These are phyloP conservation scores for Alternaria sp. DNA, from an alignment of 2,329 filamentous ascomycete species.

Conservation along the genomic window DNA sequence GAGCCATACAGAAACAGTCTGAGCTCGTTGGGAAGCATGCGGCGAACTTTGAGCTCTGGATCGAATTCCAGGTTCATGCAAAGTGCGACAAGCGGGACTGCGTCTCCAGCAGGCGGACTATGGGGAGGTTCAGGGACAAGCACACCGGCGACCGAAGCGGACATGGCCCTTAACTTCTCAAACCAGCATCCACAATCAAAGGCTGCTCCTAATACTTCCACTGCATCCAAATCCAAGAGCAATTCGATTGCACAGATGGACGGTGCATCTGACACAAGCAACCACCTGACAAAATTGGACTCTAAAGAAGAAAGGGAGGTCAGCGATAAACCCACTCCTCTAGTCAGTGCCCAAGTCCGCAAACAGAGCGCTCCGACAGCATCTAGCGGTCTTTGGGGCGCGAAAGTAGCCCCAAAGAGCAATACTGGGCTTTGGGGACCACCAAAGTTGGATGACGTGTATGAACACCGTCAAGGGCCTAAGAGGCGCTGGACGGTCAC, in stretches of 20 bases:
- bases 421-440: conserved; percentile 56
- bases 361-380: conserved; percentile 18
- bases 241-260: conserved; percentile 16
- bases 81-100: conserved; percentile 28
- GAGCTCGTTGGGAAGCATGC: conserved; percentile 52
- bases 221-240: conserved; percentile 16
- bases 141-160: conserved; percentile 30
- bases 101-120: conserved; percentile 45
- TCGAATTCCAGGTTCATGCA: conserved; percentile 35
- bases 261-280: conserved; percentile 15
- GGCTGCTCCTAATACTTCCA: conserved; percentile 12
- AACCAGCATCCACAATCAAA: conserved; percentile 32
- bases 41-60: conserved; percentile 48
- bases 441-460: conserved; percentile 45
- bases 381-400: conserved; percentile 40
- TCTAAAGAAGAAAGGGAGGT: conserved; percentile 43
- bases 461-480: conserved; percentile 49
- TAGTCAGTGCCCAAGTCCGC: conserved; percentile 32
- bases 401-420: conserved; percentile 29
- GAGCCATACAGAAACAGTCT: conserved; percentile 45
- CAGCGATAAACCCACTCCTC: conserved; percentile 43
- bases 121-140: conserved; percentile 53
- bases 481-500: conserved; percentile 58
- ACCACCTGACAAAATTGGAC: conserved; percentile 22
- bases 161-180: conserved; percentile 48